Percentiles rank a stretch among this genome's conserved stretches.
Evolutionary conservation across 2,329 filamentous ascomycete species (phyloP).

Genomic region (Diaporthe sp.): DNA sequence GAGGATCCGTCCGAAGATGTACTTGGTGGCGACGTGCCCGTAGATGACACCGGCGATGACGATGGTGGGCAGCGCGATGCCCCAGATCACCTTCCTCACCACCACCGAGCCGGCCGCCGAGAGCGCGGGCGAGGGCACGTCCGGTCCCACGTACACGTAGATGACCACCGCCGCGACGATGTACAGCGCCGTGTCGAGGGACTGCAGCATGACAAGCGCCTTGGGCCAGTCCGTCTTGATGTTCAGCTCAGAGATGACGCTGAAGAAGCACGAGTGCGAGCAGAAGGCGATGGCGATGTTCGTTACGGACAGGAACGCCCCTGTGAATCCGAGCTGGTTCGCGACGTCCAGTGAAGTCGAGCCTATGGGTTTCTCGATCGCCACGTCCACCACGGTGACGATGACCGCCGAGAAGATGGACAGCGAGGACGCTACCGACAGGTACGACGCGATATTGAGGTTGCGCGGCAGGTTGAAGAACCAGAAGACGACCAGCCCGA

Average conservation of each 20-base stretch:
- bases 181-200: constrained; percentile 73
- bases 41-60: constrained; percentile 80
- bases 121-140: constrained; percentile 76
- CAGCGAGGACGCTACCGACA: constrained; percentile 69
- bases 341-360: constrained; percentile 51
- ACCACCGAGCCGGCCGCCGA: constrained; percentile 67
- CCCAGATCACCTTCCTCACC: constrained; percentile 76
- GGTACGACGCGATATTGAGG: constrained; percentile 72
- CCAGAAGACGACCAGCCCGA: constrained; percentile 71
- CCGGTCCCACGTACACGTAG: constrained; percentile 75
- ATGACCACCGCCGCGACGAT: constrained; percentile 75
- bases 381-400: constrained; percentile 75
- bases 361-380: constrained; percentile 58
- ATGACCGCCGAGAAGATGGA: constrained; percentile 75
- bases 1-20: constrained; percentile 76
- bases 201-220: constrained; percentile 65
- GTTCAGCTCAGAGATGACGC: constrained; percentile 75
- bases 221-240: constrained; percentile 62
- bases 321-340: constrained; percentile 59
- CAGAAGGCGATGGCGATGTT: constrained; percentile 79
- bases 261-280: constrained; percentile 78
- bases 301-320: constrained; percentile 69
- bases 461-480: constrained; percentile 73
- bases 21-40: constrained; percentile 75
- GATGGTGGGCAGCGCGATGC: constrained; percentile 78